A percentile compares a stretch with the other conserved stretches of the same genome.
Conservation (phyloP, 164 flowering plant genomes). For the Stephania yunnanensis region DNA sequence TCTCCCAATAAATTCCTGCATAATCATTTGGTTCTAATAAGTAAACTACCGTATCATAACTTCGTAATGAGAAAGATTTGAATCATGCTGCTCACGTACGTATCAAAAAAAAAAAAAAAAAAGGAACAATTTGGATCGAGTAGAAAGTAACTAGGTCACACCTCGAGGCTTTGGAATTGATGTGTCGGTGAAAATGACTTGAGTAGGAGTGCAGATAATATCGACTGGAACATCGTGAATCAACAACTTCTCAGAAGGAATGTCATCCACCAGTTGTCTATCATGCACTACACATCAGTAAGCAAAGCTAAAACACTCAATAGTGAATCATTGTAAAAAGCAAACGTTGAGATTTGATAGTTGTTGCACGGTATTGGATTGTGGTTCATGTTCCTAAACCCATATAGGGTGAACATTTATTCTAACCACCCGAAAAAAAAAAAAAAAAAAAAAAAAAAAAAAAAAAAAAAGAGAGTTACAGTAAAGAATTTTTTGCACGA, state of each 20-base stretch:
- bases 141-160: constrained; percentile 12
- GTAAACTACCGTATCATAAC: not conserved
- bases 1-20: constrained; percentile 89
- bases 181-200: constrained; percentile 65
- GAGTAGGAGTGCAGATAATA: constrained; percentile 81
- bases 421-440: too few relatives aligned
- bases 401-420: too few relatives aligned
- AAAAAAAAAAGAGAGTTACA: too few relatives aligned
- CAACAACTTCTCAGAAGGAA: constrained; percentile 68
- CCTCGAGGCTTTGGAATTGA: constrained; percentile 88
- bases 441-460: too few relatives aligned
- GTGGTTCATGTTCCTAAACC: too few relatives aligned
- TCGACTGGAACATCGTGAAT: constrained; percentile 91
- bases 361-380: too few relatives aligned
- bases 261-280: constrained; percentile 75
- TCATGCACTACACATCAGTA: constrained; percentile 55
- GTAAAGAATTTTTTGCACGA: too few relatives aligned
- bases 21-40: not conserved
- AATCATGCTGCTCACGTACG: too few relatives aligned
- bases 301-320: not conserved
- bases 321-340: not conserved
- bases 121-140: not conserved
- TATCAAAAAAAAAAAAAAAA: too few relatives aligned
- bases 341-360: not conserved
- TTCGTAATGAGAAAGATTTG: not conserved